These are phyloP conservation scores for Coemansia sp. DNA, from an alignment of 192 early-diverging fungal genomes.

Conservation along the genomic window DNA sequence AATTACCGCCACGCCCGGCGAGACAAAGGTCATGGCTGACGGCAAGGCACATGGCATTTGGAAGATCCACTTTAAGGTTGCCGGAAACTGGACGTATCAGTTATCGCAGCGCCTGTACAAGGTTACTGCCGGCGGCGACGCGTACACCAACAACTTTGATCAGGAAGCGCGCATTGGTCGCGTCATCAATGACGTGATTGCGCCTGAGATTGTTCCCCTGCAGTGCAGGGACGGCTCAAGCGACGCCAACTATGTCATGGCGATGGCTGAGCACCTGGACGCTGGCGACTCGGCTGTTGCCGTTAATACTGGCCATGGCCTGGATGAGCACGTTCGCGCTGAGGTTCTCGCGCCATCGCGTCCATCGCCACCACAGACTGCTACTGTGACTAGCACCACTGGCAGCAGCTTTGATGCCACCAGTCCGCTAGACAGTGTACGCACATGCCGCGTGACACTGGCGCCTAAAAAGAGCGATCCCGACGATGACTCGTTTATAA, in stretches of 20 bases:
- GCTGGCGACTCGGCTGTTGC: slow-evolving; percentile 37
- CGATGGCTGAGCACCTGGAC: slow-evolving; percentile 40
- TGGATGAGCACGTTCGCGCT: background rate
- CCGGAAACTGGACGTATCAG: slow-evolving; percentile 75
- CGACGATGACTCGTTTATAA: slow-evolving; percentile 30
- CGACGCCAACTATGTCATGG: slow-evolving; percentile 43
- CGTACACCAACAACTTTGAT: slow-evolving; percentile 48
- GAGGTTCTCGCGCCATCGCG: background rate
- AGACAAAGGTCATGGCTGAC: slow-evolving; percentile 63
- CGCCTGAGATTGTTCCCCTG: slow-evolving; percentile 40
- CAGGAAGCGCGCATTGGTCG: slow-evolving; percentile 53
- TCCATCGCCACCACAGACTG: background rate
- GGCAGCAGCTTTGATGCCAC: slow-evolving; percentile 7
- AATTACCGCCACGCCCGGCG: slow-evolving; percentile 72
- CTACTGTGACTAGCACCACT: background rate
- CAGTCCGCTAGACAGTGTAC: slow-evolving; percentile 32
- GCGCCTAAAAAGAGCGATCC: slow-evolving; percentile 39
- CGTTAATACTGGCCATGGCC: background rate
- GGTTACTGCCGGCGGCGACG: slow-evolving; percentile 47
- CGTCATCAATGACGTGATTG: slow-evolving; percentile 37
- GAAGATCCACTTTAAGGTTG: slow-evolving; percentile 75
- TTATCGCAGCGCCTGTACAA: slow-evolving; percentile 61
- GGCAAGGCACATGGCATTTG: slow-evolving; percentile 47
- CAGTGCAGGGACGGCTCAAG: slow-evolving; percentile 21
- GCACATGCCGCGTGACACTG: slow-evolving; percentile 23